phyloP scores from a whole-genome alignment of 257 asterid genomes.

The Euphrasia confusa region DNA sequence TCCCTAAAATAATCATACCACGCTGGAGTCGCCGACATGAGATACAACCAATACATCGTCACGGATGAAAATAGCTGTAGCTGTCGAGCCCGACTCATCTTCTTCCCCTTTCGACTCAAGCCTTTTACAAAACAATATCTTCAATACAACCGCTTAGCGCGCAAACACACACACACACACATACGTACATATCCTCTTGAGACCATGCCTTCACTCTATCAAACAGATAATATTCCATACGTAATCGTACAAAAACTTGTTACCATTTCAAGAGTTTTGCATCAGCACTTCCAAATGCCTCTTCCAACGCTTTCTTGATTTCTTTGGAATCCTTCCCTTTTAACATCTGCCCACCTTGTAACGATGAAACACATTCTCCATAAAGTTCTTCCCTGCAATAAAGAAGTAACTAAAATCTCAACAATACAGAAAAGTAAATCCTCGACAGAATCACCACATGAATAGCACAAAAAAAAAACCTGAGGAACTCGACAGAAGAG shows the following conservation, averaged over 20 bases:
- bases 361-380: constrained; percentile 65
- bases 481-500: constrained; percentile 74
- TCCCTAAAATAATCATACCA: constrained; percentile 44
- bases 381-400: constrained; percentile 74
- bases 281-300: constrained; percentile 69
- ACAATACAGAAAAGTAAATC: neutral
- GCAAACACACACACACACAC: too few species aligned
- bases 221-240: neutral
- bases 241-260: neutral
- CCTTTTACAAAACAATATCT: constrained; percentile 80
- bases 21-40: constrained; percentile 89
- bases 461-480: constrained; percentile 31
- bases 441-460: neutral
- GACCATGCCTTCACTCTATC: constrained; percentile 20
- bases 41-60: constrained; percentile 53
- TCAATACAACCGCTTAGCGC: constrained; percentile 42
- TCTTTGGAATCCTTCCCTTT: constrained; percentile 52
- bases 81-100: constrained; percentile 90
- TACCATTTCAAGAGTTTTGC: constrained; percentile 69
- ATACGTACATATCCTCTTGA: constrained; percentile 26
- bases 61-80: constrained; percentile 64
- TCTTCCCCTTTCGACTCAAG: constrained; percentile 68
- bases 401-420: neutral
- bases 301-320: constrained; percentile 57
- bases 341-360: constrained; percentile 63